Evolutionary conservation across 148 eudicot genomes (phyloP), one percentile per base, ranked within the genome.

Genomic region (Vaccinium myrtillus): DNA sequence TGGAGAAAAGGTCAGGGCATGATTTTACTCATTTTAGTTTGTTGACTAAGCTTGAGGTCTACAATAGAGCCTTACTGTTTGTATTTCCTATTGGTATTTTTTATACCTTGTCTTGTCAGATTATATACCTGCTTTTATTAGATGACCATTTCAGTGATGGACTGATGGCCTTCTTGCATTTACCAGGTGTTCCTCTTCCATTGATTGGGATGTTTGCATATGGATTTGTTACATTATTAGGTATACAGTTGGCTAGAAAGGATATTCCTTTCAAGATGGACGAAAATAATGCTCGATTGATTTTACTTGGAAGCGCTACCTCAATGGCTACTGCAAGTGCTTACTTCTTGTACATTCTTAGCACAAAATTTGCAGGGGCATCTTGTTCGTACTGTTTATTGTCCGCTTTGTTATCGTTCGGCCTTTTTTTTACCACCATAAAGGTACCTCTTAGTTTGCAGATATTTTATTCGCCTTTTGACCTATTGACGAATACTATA

Each of bases 251-350:
- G 87, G 90, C 92, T 53, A 87, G 91, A 50, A 90, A 89, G 86
- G 86, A 84, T 39, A 74, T 89, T 80, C 97, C 92, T 83, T 83
- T 94, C 81, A 84, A 83, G 84, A 87, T 97, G 71, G 89, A 87
- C 55, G 90, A 90, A 90, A 85, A 70, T 69, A 91, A 86, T 82
- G 92, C 92, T n/a, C 95, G 93, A 69, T 83, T 91, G 79, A 81
- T 93, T 69, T 88, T 97, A 85, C 90, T 92, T 80, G 93, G 94
- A 39, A 86, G 85, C 87, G 88, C 96, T 79, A 88, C 98, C 77
- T 94, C 99, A 83, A 93, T 97, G 99, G 98, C 98, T 74, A 85
- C 91, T 84, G 96, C 99, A 14, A 95, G 98, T 88, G 90, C 95
- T 73, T 97, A 92, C 91, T 97, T 97, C 81, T 85, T 97, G 86